A percentile compares a stretch with the other conserved stretches of the same genome.
Conservation (phyloP, 2,329 filamentous ascomycete genomes). For the Orbilia ellipsospora region DNA sequence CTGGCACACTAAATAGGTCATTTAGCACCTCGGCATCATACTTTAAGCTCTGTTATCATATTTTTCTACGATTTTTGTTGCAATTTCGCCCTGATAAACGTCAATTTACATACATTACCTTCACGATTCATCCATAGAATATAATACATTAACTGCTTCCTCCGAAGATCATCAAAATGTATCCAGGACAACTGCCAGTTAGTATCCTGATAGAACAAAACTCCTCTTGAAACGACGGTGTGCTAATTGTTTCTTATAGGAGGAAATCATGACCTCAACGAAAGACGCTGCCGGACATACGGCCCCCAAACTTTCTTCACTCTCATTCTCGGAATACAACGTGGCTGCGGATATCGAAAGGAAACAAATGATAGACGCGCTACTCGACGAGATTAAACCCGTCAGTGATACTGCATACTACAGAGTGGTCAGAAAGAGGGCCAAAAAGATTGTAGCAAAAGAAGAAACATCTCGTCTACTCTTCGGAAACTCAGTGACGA, state of each 20-base stretch:
- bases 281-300: neutral
- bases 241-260: neutral
- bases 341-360: neutral
- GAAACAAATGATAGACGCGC: neutral
- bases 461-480: neutral
- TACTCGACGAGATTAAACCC: neutral
- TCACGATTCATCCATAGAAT: neutral
- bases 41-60: too few relatives aligned
- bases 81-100: too few relatives aligned
- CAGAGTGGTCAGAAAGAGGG: neutral
- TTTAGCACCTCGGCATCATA: too few relatives aligned
- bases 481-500: neutral
- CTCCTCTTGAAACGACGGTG: neutral
- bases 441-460: neutral
- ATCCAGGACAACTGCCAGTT: neutral
- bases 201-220: neutral
- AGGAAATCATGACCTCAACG: neutral
- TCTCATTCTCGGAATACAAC: neutral
- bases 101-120: neutral
- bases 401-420: neutral
- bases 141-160: neutral
- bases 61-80: too few relatives aligned
- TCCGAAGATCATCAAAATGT: neutral
- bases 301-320: neutral
- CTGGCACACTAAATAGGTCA: too few relatives aligned